Base-by-base conservation (phyloP, 352 stramenopile genomes). In the Phytopythium helicoides region DNA sequence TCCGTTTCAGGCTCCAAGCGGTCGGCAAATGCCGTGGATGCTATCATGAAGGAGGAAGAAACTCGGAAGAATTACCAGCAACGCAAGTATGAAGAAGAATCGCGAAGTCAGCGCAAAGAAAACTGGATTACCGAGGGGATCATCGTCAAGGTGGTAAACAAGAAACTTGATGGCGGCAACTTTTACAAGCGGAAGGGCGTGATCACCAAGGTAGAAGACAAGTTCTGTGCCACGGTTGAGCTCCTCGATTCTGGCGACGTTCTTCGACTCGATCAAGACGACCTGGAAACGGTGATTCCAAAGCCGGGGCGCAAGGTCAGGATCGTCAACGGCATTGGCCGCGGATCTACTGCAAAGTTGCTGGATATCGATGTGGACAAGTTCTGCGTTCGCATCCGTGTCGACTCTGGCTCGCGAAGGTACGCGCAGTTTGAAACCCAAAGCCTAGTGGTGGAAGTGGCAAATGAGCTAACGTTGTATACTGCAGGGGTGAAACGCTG, bases 61-160 rank as follows among this genome's bases (percentile, higher is more conserved):
- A 65, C 59, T 16, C 60, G 66, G 9, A 81, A 69, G 49, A 62
- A 56, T 25, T 47, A 73, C 26, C 61, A 76, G 8, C 60, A 52
- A 58, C 62, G 72, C 46, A 62, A 67, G 26, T 37, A 75, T 22
- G 61, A 86, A 22, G 64, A 81, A 1, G 71, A 81, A 36, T 51
- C 50, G 18, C 56, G 57, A 33, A 56, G 50, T n/a, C 70, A 77
- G 39, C 62, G 69, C 18, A 86, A 92, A 35, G 89, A 97, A 41
- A 81, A 97, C 63, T 99, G 96, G 96, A 54, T 99, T 31, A 69
- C 81, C 2, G 79, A 60, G 28, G 77, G 86, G 23, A 98, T 98
- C 55, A 62, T 98, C 4, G 94, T 99, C 23, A 97, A 98, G 54
- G 79, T 98, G 35, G 84, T 96, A 52, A 97, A 97, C 59, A 97